phyloP scores from a whole-genome alignment of 441 rosid genomes.

The Sinapis alba region DNA sequence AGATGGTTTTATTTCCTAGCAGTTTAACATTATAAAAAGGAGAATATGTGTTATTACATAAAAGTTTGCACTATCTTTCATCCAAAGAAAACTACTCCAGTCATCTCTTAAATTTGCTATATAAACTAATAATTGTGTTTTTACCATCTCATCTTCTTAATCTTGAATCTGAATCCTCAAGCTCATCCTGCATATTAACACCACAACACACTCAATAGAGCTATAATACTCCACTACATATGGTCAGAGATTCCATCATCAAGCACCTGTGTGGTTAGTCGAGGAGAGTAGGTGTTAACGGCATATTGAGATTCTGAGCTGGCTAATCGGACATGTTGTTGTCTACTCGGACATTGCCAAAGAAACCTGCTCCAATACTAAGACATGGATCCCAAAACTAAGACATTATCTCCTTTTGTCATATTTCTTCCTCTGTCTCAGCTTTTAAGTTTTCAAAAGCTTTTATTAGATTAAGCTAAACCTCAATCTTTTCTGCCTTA shows the following conservation, averaged over 20 bases:
- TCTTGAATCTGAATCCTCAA: background rate
- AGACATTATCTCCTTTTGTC: too few species aligned
- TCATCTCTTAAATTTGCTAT: too few species aligned
- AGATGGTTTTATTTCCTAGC: too few species aligned
- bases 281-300: background rate
- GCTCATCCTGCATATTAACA: background rate
- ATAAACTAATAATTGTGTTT: background rate
- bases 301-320: background rate
- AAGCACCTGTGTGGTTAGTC: background rate
- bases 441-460: too few species aligned
- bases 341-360: background rate
- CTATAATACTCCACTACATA: background rate
- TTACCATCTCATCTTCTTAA: background rate
- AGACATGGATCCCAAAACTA: too few species aligned
- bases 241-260: background rate
- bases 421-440: too few species aligned
- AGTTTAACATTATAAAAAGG: too few species aligned
- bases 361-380: too few species aligned
- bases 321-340: background rate
- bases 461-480: too few species aligned
- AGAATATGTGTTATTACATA: too few species aligned
- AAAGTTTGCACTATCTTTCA: background rate
- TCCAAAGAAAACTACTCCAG: too few species aligned
- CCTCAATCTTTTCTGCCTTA: too few species aligned
- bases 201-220: background rate